Evolutionary conservation across 768 basidiomycete species (phyloP).

Genomic region (Xerocomellus amylosporus): DNA sequence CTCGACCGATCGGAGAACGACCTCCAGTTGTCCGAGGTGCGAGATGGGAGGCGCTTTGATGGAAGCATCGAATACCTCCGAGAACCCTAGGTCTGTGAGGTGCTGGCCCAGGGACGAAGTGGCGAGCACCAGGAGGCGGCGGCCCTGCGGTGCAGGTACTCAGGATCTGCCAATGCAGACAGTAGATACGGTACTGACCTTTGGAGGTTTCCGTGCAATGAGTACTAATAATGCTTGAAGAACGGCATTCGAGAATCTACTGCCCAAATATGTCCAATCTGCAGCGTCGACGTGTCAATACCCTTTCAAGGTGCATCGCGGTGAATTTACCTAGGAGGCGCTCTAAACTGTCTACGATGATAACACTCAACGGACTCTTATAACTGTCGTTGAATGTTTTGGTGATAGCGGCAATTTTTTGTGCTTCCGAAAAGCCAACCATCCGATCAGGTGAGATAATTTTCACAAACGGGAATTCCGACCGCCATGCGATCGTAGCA

Average conservation of each 20-base stretch:
- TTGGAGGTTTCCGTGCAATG: conserved; percentile 86
- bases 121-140: conserved; percentile 86
- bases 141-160: conserved; percentile 54
- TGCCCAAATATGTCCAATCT: conserved; percentile 98
- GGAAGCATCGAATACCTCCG: conserved; percentile 87
- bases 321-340: conserved; percentile 72
- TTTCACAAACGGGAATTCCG: conserved; percentile 98
- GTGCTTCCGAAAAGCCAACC: conserved; percentile 92
- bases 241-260: conserved; percentile 93
- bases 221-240: conserved; percentile 88
- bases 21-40: conserved; percentile 65
- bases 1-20: conserved; percentile 73
- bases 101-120: conserved; percentile 88
- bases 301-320: not conserved
- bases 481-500: conserved; percentile 89
- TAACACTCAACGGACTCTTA: conserved; percentile 94
- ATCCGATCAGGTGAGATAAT: conserved; percentile 93
- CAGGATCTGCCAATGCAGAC: not conserved
- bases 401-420: conserved; percentile 87
- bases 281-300: conserved; percentile 4
- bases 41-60: conserved; percentile 82
- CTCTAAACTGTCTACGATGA: conserved; percentile 94
- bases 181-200: conserved; percentile 48
- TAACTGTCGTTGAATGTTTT: conserved; percentile 95
- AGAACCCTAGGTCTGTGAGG: conserved; percentile 82